phyloP scores from a whole-genome alignment of 305 asterid genomes.

The Fraxinus greggii region DNA sequence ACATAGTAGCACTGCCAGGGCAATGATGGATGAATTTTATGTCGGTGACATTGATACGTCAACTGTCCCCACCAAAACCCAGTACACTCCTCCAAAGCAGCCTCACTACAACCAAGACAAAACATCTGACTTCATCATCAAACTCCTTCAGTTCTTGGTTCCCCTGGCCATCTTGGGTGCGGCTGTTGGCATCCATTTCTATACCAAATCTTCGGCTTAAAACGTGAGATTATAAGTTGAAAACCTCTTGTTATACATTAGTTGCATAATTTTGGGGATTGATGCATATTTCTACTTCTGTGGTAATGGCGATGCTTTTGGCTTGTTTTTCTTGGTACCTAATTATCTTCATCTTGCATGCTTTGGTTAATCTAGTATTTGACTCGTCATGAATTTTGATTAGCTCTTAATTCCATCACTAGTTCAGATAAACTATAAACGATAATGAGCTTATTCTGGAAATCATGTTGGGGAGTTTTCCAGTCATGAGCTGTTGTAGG shows the following conservation, averaged over 20 bases:
- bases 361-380: not conserved
- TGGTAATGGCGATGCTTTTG: not conserved
- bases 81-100: slow-evolving; percentile 24
- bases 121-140: slow-evolving; percentile 33
- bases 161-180: slow-evolving; percentile 57
- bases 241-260: not conserved
- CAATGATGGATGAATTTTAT: slow-evolving; percentile 35
- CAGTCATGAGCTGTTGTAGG: not conserved
- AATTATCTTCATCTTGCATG: slow-evolving; percentile 19
- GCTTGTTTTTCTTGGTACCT: slow-evolving; percentile 11
- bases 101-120: slow-evolving; percentile 27
- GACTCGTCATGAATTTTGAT: not conserved
- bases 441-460: not conserved
- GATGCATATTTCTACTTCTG: slow-evolving; percentile 8
- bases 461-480: not conserved
- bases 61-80: slow-evolving; percentile 25
- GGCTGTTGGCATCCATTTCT: slow-evolving; percentile 42
- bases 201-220: slow-evolving; percentile 38
- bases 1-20: slow-evolving; percentile 46
- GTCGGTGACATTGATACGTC: slow-evolving; percentile 40
- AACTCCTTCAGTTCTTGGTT: slow-evolving; percentile 50
- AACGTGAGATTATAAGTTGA: not conserved
- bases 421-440: not conserved
- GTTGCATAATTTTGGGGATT: not conserved
- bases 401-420: not conserved